A percentile compares a stretch with the other conserved stretches of the same genome.
Conservation (phyloP, 371 early-diverging fungal species). For the Thermomucor indicae-seudaticae region DNA sequence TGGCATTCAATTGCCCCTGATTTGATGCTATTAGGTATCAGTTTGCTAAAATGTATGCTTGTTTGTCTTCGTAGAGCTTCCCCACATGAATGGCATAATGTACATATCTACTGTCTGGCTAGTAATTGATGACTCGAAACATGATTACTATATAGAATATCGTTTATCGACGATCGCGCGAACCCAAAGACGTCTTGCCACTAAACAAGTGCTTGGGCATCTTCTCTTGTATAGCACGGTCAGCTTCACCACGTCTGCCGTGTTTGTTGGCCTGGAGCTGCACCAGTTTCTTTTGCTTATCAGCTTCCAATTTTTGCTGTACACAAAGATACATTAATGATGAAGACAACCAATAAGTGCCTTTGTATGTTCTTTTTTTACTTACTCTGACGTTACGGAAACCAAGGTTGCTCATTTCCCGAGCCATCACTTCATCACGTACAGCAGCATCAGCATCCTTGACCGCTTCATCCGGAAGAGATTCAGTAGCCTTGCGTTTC, state of each 20-base stretch:
- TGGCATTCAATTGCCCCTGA: too few species aligned
- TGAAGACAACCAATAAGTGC: too few species aligned
- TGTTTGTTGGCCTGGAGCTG: conserved; percentile 71
- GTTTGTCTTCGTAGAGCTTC: too few species aligned
- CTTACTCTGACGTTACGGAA: conserved; percentile 63
- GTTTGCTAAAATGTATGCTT: too few species aligned
- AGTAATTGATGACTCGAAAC: too few species aligned
- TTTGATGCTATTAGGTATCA: too few species aligned
- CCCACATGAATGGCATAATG: too few species aligned
- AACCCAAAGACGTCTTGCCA: conserved; percentile 85
- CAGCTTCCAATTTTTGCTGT: conserved; percentile 61
- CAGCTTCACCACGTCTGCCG: conserved; percentile 92
- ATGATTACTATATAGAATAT: too few species aligned
- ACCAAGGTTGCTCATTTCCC: conserved; percentile 73
- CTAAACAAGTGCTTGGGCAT: conserved; percentile 97
- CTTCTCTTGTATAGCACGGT: conserved; percentile 83
- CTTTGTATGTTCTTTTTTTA: too few species aligned
- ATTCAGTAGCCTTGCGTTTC: conserved; percentile 61
- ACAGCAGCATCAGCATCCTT: conserved; percentile 48
- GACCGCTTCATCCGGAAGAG: conserved; percentile 48
- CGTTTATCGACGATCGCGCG: conserved; percentile 79
- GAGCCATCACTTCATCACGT: conserved; percentile 40
- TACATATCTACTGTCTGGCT: too few species aligned
- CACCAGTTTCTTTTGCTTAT: conserved; percentile 68
- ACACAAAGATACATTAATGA: too few species aligned